phyloP scores from a whole-genome alignment of 176 grass and related monocot species.

The Rhynchospora pubera region DNA sequence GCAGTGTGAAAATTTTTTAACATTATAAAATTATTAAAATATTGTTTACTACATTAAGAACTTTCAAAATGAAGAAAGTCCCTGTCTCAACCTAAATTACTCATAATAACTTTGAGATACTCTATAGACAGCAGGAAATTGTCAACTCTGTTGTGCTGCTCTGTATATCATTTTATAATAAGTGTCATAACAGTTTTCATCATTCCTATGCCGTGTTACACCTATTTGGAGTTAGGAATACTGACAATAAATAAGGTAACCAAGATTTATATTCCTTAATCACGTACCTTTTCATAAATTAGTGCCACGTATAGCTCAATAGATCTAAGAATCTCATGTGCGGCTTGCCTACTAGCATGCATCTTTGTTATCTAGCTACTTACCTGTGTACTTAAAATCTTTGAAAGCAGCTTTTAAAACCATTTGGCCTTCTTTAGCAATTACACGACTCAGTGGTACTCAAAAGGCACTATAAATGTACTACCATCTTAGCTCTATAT shows the following conservation, averaged over 20 bases:
- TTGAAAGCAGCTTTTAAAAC: conserved; percentile 4
- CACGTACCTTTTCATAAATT: not conserved
- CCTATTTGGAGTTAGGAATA: not conserved
- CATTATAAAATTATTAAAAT: not conserved
- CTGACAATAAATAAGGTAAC: conserved; percentile 4
- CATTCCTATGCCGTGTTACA: not conserved
- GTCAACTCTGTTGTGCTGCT: not conserved
- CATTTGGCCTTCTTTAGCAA: not conserved
- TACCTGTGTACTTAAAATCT: conserved; percentile 9
- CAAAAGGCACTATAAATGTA: conserved; percentile 13
- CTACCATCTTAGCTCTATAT: not conserved
- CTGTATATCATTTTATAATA: not conserved
- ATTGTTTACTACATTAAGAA: not conserved
- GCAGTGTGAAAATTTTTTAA: not conserved
- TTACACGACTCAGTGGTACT: not conserved
- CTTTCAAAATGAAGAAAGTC: not conserved
- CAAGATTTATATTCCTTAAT: conserved; percentile 10
- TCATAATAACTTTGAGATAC: not conserved
- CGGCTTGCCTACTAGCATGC: conserved; percentile 27
- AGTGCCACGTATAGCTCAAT: conserved; percentile 6
- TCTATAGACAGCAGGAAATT: not conserved
- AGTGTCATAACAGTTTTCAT: not conserved
- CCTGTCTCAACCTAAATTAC: not conserved
- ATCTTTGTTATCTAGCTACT: conserved; percentile 15
- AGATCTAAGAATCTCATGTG: conserved; percentile 3